phyloP scores from a whole-genome alignment of 129 eudicot species.

The Artemisia tridentata region DNA sequence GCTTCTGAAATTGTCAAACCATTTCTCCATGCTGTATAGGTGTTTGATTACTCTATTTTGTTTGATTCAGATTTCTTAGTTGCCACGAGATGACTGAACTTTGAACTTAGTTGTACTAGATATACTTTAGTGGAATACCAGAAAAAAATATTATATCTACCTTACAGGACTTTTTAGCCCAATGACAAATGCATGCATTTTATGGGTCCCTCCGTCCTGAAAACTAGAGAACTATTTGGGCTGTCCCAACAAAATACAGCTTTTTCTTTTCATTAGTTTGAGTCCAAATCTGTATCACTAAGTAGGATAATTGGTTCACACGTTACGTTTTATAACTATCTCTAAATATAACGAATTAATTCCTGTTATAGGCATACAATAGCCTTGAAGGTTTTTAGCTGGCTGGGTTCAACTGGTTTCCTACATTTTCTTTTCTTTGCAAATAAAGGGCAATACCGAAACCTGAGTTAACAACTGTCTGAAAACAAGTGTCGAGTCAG shows the following conservation, averaged over 20 bases:
- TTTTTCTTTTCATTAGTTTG: background rate
- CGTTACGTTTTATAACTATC: background rate
- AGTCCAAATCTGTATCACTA: background rate
- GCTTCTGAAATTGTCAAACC: no score
- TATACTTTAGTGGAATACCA: background rate
- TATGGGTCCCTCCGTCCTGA: background rate
- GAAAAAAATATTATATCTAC: background rate
- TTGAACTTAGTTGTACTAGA: background rate
- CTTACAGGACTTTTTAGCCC: background rate
- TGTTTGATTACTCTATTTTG: no score
- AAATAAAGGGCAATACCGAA: background rate
- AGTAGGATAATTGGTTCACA: background rate
- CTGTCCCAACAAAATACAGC: background rate
- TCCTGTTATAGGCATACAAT: background rate
- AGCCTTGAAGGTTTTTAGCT: background rate
- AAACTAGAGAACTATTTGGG: background rate
- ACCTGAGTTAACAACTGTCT: background rate
- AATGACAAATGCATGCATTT: background rate
- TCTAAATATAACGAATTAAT: background rate
- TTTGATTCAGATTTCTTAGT: no score
- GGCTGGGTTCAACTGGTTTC: background rate
- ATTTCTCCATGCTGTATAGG: no score
- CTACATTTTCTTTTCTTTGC: background rate
- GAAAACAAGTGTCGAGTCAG: background rate
- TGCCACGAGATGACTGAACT: background rate